Base-by-base conservation (phyloP, 768 basidiomycete species). In the Hygrophorus russula region DNA sequence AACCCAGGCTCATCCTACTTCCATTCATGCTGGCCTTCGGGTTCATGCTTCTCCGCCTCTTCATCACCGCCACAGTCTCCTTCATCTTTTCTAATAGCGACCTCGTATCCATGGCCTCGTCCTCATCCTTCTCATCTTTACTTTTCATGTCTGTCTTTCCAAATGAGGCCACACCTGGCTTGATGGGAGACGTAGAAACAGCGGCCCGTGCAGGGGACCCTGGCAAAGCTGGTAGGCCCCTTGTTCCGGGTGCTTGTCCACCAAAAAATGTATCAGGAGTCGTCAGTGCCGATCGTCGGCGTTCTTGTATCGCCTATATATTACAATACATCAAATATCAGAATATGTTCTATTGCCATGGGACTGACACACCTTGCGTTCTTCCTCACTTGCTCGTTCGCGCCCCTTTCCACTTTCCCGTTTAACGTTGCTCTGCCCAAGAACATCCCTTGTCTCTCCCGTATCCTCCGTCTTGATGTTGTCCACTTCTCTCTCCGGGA, bases 231-330 rank as follows among this genome's bases (percentile, higher is more conserved):
- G 79, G 78, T 11, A 71, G 64, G 14, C 71, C 43, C 18, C 45
- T 40, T n/a, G 43, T 46, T 8, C 47, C 50, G 15, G 50, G 45
- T 11, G 41, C 37, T 35, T 39, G 41, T 5, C 47, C 49, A n/a
- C 47, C 44, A 38, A 51, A 51, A 38, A 51, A 51, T 14, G 51
- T 42, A 56, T 70, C 62, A 46, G 74, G 55, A 49, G 66, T 60
- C 2, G 59, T 63, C 31, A 80, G 54, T 0, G 80, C 80, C 42
- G 78, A 80, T 8, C 71, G 66, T 18, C 80, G 61, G 7, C 81
- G 70, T 42, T 80, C 79, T 49, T 72, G 70, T 33, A 83, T 82
- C 0, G 76, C 79, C 68, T 74, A 44, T 20, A 31, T n/a, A 31
- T 32, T 12, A 11, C n/a, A 4, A 7, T 13, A 19, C 8, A 5